Conservation (phyloP, 345 rosid species). For the Alliaria petiolata region DNA sequence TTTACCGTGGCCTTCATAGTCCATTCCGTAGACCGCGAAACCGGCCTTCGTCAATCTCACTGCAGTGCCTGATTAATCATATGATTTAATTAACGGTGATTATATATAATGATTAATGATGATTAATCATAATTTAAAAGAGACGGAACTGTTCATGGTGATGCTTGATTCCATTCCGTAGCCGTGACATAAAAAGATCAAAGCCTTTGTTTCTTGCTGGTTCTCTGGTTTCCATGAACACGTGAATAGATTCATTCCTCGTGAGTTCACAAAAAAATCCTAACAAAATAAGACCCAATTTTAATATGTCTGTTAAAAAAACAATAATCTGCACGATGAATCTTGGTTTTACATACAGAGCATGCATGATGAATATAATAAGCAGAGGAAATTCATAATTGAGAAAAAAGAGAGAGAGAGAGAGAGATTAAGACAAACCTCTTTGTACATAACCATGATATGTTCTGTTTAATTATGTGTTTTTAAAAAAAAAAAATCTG, state of each 20-base stretch:
- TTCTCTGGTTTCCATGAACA: conserved; percentile 63
- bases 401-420: too few species aligned
- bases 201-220: conserved; percentile 56
- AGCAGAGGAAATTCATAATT: too few species aligned
- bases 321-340: background rate
- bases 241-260: conserved; percentile 67
- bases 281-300: conserved; percentile 4
- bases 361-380: too few species aligned
- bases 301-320: too few species aligned
- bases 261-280: conserved; percentile 52
- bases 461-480: too few species aligned
- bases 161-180: conserved; percentile 94
- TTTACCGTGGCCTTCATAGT: conserved; percentile 89
- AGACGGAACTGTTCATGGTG: conserved; percentile 63
- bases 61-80: conserved; percentile 56
- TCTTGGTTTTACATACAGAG: background rate
- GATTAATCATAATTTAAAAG: background rate
- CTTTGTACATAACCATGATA: too few species aligned
- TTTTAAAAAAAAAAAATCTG: too few species aligned
- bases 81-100: too few species aligned
- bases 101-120: background rate
- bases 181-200: conserved; percentile 82
- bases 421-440: too few species aligned
- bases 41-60: conserved; percentile 56
- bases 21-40: conserved; percentile 65